Evolutionary conservation across 1,284 basidiomycete genomes (phyloP).

Genomic region (Cutaneotrichosporon sp.): DNA sequence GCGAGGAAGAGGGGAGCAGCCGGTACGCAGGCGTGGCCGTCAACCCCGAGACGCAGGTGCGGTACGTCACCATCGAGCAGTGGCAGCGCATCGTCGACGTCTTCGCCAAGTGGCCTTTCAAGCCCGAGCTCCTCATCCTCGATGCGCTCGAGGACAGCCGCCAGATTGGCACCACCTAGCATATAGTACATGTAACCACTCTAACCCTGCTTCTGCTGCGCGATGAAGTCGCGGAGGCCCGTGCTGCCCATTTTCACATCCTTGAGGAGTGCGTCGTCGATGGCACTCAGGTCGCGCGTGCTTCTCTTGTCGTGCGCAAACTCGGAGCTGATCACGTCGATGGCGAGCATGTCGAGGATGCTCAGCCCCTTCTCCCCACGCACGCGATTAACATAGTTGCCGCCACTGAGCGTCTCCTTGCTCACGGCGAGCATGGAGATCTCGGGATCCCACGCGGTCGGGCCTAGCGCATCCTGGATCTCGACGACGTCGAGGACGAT

Average conservation of each 20-base stretch:
- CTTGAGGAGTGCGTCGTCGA: slow-evolving; percentile 67
- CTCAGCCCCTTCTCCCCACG: slow-evolving; percentile 56
- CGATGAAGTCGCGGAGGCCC: slow-evolving; percentile 79
- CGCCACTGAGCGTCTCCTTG: slow-evolving; percentile 77
- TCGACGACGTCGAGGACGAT: slow-evolving; percentile 60
- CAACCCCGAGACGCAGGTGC: slow-evolving; percentile 21
- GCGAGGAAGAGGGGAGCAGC: slow-evolving; percentile 13
- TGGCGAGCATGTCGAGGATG: slow-evolving; percentile 68
- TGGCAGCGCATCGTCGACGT: slow-evolving; percentile 49
- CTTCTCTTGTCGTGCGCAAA: slow-evolving; percentile 15
- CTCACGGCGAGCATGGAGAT: slow-evolving; percentile 85
- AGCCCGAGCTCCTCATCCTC: slow-evolving; percentile 40
- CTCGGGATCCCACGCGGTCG: slow-evolving; percentile 78
- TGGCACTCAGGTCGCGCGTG: slow-evolving; percentile 29
- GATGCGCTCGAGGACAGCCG: slow-evolving; percentile 33
- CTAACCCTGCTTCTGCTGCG: slow-evolving; percentile 4
- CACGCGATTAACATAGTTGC: slow-evolving; percentile 53
- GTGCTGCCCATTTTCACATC: slow-evolving; percentile 87
- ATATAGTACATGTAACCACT: slow-evolving; percentile 15
- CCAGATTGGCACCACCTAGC: slow-evolving; percentile 24
- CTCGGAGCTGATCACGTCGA: slow-evolving; percentile 79
- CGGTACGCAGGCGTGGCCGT: slow-evolving; percentile 30
- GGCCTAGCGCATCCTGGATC: slow-evolving; percentile 81
- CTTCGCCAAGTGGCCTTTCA: slow-evolving; percentile 49
- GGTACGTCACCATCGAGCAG: slow-evolving; percentile 36